A percentile compares a stretch with the other conserved stretches of the same genome.
These are phyloP conservation scores for Phialophora verrucosa DNA, from an alignment of 2,329 filamentous ascomycete species.

Conservation along the genomic window DNA sequence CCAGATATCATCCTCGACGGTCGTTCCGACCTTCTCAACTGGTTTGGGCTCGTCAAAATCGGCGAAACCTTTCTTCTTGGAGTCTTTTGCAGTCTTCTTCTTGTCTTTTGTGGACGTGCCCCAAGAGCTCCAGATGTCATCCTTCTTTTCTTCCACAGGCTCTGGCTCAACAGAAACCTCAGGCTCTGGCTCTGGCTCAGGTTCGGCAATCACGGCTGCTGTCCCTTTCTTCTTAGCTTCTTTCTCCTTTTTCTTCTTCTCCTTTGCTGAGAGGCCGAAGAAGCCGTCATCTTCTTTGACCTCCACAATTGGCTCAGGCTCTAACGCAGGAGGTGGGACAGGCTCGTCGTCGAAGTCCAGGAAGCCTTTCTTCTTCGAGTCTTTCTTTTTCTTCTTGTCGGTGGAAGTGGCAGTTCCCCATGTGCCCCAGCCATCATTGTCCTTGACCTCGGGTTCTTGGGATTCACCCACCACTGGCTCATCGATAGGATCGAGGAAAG, in stretches of 20 bases:
- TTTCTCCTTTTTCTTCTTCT: slow-evolving; percentile 20
- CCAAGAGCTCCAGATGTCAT: slow-evolving; percentile 55
- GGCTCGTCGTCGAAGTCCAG: slow-evolving; percentile 52
- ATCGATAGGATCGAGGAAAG: slow-evolving; percentile 2
- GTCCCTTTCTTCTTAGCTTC: slow-evolving; percentile 23
- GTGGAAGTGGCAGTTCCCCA: slow-evolving; percentile 54
- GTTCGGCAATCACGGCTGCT: slow-evolving; percentile 4
- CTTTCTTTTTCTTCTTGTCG: slow-evolving; percentile 53
- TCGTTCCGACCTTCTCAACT: slow-evolving; percentile 26
- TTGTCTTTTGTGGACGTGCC: slow-evolving; percentile 54
- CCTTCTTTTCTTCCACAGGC: slow-evolving; percentile 43
- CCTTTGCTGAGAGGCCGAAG: slow-evolving; percentile 38
- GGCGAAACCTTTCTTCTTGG: slow-evolving; percentile 48
- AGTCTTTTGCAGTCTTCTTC: slow-evolving; percentile 54
- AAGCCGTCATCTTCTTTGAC: slow-evolving; percentile 49
- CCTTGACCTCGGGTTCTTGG: slow-evolving; percentile 48
- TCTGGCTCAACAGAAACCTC: slow-evolving; percentile 20
- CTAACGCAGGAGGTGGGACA: slow-evolving; percentile 5
- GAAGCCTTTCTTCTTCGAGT: slow-evolving; percentile 8
- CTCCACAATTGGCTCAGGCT: slow-evolving; percentile 44
- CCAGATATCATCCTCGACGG: slow-evolving; percentile 44
- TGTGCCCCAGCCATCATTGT: slow-evolving; percentile 53
- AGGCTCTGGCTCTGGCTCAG: slow-evolving; percentile 20
- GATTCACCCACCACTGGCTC: background rate
- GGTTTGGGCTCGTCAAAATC: slow-evolving; percentile 30